Percentiles rank a stretch among this genome's conserved stretches.
Evolutionary conservation across 176 grass and related monocot genomes (phyloP).

Genomic region (Oryza glumipatula): DNA sequence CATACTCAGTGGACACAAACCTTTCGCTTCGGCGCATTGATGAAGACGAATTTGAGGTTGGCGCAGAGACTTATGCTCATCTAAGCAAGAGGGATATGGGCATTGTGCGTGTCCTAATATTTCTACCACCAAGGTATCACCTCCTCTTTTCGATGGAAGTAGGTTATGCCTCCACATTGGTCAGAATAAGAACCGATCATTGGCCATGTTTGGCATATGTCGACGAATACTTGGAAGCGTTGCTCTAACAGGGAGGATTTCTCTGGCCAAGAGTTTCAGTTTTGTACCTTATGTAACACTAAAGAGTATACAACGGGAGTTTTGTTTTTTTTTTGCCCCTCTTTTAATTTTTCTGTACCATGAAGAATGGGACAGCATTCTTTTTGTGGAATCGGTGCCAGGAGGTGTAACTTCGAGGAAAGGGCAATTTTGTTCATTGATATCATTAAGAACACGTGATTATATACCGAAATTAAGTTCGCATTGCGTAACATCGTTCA

Average conservation of each 20-base stretch:
- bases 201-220: conserved; percentile 98
- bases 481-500: background rate
- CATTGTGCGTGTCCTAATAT: conserved; percentile 68
- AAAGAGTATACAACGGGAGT: conserved; percentile 34
- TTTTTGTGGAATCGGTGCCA: conserved; percentile 32
- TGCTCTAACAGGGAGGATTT: conserved; percentile 55
- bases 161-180: conserved; percentile 69
- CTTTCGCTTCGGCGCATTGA: conserved; percentile 60
- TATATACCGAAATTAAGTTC: conserved; percentile 13
- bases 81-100: conserved; percentile 72
- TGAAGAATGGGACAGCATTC: conserved; percentile 41
- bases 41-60: conserved; percentile 40
- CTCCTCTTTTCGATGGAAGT: conserved; percentile 97
- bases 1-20: conserved; percentile 54
- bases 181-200: conserved; percentile 90
- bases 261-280: conserved; percentile 33
- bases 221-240: conserved; percentile 94
- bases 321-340: conserved; percentile 12
- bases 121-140: conserved; percentile 91
- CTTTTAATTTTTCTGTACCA: conserved; percentile 36
- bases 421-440: conserved; percentile 42
- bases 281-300: conserved; percentile 60
- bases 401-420: conserved; percentile 36
- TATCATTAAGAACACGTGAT: background rate
- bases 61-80: conserved; percentile 30